Percentiles rank a stretch among this genome's conserved stretches.
Conservation (phyloP, 441 rosid species). For the Adansonia rubrostipa region DNA sequence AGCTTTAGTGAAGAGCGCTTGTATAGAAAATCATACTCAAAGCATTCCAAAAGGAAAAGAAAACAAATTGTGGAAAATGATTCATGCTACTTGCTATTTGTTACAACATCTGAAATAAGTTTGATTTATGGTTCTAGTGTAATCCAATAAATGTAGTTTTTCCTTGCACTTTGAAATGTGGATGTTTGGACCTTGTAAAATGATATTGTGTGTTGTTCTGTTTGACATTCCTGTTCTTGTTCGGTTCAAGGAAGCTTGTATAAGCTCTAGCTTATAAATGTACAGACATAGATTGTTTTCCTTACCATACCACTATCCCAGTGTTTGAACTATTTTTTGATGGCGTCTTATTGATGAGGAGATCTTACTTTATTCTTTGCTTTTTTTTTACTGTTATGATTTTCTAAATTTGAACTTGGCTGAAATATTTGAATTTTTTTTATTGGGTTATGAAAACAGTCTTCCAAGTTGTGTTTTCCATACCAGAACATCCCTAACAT, state of each 20-base stretch:
- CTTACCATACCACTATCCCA: not conserved
- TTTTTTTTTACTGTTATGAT: not conserved
- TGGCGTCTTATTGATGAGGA: not conserved
- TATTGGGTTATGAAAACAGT: not conserved
- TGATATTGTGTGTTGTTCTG: slow-evolving; percentile 11
- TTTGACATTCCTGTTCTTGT: not conserved
- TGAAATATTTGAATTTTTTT: slow-evolving; percentile 8
- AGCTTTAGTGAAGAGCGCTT: not conserved
- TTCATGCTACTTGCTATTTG: not conserved
- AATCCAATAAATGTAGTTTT: not conserved
- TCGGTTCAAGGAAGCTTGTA: not conserved
- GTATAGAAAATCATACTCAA: not conserved
- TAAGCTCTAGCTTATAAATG: not conserved
- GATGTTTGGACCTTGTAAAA: not conserved
- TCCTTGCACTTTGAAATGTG: not conserved
- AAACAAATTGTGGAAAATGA: not conserved
- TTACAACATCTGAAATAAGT: not conserved
- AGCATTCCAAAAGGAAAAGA: not conserved
- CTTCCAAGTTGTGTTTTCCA: not conserved
- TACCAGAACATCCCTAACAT: not conserved
- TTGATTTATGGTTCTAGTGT: not conserved
- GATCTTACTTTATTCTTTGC: not conserved
- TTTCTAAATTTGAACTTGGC: not conserved
- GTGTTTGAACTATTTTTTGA: not conserved
- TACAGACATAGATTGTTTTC: not conserved